Percentiles rank a stretch among this genome's conserved stretches.
These are phyloP conservation scores for Terfezia boudieri DNA, from an alignment of 495 filamentous ascomycete species.

Conservation along the genomic window DNA sequence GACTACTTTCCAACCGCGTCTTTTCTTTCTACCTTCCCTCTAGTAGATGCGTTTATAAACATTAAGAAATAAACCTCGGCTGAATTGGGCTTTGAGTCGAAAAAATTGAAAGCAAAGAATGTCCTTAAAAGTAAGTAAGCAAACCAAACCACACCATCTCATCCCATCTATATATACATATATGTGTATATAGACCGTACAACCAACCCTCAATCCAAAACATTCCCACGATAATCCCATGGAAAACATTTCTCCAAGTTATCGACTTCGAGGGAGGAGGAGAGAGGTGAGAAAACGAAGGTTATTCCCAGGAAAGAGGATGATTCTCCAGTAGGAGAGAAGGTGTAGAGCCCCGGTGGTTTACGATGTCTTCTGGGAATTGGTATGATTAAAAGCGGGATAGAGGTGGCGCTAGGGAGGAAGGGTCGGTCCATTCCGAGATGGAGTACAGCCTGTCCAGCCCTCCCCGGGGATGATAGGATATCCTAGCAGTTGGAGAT, in stretches of 20 bases:
- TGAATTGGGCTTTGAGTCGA: no score
- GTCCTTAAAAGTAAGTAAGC: no score
- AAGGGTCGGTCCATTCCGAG: not conserved
- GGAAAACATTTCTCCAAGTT: constrained; percentile 96
- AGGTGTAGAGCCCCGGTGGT: constrained; percentile 57
- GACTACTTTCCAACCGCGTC: no score
- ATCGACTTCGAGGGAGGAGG: constrained; percentile 54
- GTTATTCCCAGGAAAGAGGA: constrained; percentile 49
- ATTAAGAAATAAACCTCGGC: no score
- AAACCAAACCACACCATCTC: no score
- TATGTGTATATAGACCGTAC: constrained; percentile 42
- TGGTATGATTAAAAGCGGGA: no score
- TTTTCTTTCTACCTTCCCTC: no score
- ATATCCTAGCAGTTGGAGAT: not conserved
- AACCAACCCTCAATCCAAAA: constrained; percentile 68
- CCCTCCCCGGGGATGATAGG: not conserved
- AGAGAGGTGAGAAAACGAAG: constrained; percentile 47
- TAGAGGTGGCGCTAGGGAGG: not conserved
- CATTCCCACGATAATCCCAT: constrained; percentile 94
- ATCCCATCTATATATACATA: constrained; percentile 16
- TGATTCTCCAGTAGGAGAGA: constrained; percentile 43
- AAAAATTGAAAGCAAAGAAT: no score
- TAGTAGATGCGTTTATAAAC: no score
- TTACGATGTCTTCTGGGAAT: constrained; percentile 25
- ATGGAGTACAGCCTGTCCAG: not conserved